Conservation (phyloP, 345 rosid genomes). For the Boechera divaricarpa region DNA sequence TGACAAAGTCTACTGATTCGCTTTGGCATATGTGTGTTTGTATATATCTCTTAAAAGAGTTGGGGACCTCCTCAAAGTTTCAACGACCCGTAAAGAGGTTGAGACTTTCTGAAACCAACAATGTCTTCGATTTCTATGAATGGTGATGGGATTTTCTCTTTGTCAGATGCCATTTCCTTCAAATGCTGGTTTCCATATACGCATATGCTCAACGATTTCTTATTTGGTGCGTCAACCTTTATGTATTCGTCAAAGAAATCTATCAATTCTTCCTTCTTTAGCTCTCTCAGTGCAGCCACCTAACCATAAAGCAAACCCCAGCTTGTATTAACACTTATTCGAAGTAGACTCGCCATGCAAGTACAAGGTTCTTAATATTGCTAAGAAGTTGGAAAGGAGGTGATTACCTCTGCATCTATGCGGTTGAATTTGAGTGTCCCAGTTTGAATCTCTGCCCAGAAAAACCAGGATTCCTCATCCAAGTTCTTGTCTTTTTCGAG, state of each 20-base stretch:
- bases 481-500: conserved; percentile 92
- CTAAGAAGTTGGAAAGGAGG: not conserved
- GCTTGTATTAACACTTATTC: not conserved
- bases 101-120: conserved; percentile 74
- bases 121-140: conserved; percentile 57
- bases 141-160: conserved; percentile 40
- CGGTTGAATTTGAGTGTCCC: conserved; percentile 84
- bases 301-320: conserved; percentile 41
- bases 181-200: conserved; percentile 69
- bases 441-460: conserved; percentile 65
- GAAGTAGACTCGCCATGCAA: not conserved
- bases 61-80: conserved; percentile 45
- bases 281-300: conserved; percentile 72
- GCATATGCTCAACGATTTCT: conserved; percentile 62
- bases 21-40: conserved; percentile 16
- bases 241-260: conserved; percentile 69
- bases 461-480: conserved; percentile 74
- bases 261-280: conserved; percentile 63
- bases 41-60: not conserved
- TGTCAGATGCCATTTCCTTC: conserved; percentile 53
- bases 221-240: conserved; percentile 64
- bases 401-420: conserved; percentile 70
- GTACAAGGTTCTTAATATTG: not conserved
- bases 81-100: conserved; percentile 80
- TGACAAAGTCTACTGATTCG: not conserved